Conservation (phyloP, 129 eudicot species). For the Escallonia rubra region DNA sequence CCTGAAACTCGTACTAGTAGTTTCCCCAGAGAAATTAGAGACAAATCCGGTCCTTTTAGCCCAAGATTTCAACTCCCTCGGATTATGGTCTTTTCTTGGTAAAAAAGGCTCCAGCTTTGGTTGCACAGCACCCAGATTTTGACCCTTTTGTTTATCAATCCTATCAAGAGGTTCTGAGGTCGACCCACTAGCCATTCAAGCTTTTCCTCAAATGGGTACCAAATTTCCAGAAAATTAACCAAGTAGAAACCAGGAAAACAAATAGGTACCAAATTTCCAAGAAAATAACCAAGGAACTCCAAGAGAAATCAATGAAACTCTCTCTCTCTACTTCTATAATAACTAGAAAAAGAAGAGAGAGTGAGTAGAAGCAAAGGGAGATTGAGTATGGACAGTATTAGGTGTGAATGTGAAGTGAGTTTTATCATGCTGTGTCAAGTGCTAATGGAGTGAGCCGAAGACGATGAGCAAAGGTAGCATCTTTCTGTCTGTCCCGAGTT, state of each 20-base stretch:
- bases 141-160: conserved; percentile 39
- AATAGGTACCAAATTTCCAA: conserved; percentile 17
- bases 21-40: conserved; percentile 73
- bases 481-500: conserved; percentile 11
- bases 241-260: not conserved
- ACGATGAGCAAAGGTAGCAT: conserved; percentile 2
- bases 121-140: conserved; percentile 29
- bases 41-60: conserved; percentile 92
- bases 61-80: conserved; percentile 93
- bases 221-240: not conserved
- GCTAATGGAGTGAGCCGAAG: not conserved
- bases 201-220: conserved; percentile 26
- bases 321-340: not conserved
- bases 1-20: conserved; percentile 31
- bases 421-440: conserved; percentile 1
- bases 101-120: conserved; percentile 78
- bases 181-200: conserved; percentile 74
- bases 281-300: not conserved
- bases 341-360: conserved; percentile 3
- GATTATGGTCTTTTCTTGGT: conserved; percentile 59
- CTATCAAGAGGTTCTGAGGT: conserved; percentile 37
- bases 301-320: not conserved
- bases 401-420: not conserved
- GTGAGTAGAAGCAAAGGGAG: no score
- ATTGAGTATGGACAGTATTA: not conserved